A percentile compares a stretch with the other conserved stretches of the same genome.
These are phyloP conservation scores for Jackrogersella minutella DNA, from an alignment of 495 filamentous ascomycete species.

Conservation along the genomic window DNA sequence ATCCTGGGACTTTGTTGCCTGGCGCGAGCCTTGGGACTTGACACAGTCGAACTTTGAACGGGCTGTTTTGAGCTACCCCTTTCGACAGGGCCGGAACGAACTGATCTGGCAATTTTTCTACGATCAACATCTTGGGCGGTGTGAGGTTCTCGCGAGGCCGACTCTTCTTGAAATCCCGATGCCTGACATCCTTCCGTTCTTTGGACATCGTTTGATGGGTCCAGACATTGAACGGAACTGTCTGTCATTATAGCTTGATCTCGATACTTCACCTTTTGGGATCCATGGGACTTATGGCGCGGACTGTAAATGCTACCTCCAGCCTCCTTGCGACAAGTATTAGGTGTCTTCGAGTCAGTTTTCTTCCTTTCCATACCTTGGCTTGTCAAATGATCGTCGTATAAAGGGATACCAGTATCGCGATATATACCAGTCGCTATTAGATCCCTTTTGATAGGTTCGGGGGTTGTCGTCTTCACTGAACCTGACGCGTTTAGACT, in stretches of 20 bases:
- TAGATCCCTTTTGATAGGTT: constrained; percentile 23
- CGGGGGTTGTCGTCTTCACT: constrained; percentile 30
- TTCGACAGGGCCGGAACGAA: background rate
- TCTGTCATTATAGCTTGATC: constrained; percentile 39
- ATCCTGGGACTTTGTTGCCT: background rate
- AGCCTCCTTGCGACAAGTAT: background rate
- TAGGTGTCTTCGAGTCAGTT: background rate
- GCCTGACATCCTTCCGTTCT: background rate
- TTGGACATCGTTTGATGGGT: background rate
- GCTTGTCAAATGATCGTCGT: constrained; percentile 6
- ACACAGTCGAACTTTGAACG: background rate
- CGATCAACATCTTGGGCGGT: constrained; percentile 8
- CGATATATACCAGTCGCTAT: constrained; percentile 41
- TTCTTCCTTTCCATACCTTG: background rate
- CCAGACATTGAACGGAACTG: background rate
- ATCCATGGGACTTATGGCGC: background rate
- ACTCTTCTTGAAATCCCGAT: background rate
- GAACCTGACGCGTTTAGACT: constrained; percentile 5
- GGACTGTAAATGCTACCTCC: background rate
- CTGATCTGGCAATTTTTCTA: constrained; percentile 13
- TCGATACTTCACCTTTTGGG: constrained; percentile 27
- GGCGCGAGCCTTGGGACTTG: background rate
- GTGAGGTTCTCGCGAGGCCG: background rate
- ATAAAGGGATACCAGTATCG: constrained; percentile 25
- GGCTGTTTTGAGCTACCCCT: background rate